Evolutionary conservation across 805 yeast species (phyloP).

Genomic region (Teunomyces pallodes): DNA sequence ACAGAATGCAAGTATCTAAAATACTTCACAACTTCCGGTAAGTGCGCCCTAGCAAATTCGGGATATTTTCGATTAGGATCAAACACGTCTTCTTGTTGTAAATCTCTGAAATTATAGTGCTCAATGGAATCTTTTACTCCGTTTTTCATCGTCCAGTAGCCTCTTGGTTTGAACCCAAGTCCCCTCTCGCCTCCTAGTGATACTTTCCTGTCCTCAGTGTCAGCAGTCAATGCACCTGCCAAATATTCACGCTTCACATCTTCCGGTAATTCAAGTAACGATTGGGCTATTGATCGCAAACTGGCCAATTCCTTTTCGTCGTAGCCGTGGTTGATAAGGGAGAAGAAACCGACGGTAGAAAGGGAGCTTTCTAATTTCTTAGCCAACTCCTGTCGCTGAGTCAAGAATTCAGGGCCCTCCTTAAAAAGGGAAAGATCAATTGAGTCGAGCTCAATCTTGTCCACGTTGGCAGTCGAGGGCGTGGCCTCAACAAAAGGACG

Average conservation of each 20-base stretch:
- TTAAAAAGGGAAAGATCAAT: slow-evolving; percentile 35
- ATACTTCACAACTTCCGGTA: slow-evolving; percentile 22
- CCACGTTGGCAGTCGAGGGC: slow-evolving; percentile 14
- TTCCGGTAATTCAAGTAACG: slow-evolving; percentile 38
- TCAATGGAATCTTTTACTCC: slow-evolving; percentile 27
- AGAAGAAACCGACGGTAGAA: slow-evolving; percentile 44
- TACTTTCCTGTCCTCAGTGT: slow-evolving; percentile 22
- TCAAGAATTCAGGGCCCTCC: slow-evolving; percentile 35
- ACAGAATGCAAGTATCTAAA: slow-evolving; percentile 20
- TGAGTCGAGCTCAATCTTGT: slow-evolving; percentile 28
- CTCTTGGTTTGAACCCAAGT: slow-evolving; percentile 28
- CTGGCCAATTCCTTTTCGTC: slow-evolving; percentile 27
- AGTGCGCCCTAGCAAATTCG: slow-evolving; percentile 20
- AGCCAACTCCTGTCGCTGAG: slow-evolving; percentile 32
- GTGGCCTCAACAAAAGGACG: slow-evolving; percentile 29
- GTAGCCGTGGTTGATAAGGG: slow-evolving; percentile 42
- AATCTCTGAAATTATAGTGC: slow-evolving; percentile 26
- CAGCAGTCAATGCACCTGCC: slow-evolving; percentile 39
- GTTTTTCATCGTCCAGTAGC: slow-evolving; percentile 30
- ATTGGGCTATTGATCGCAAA: slow-evolving; percentile 41
- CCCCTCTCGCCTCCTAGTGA: slow-evolving; percentile 31
- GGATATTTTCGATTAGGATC: slow-evolving; percentile 22
- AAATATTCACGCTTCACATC: slow-evolving; percentile 35
- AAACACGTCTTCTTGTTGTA: slow-evolving; percentile 22
- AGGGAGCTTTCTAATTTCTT: slow-evolving; percentile 37